phyloP scores from a whole-genome alignment of 1,284 basidiomycete species.

The Cryptococcus maquisensis region DNA sequence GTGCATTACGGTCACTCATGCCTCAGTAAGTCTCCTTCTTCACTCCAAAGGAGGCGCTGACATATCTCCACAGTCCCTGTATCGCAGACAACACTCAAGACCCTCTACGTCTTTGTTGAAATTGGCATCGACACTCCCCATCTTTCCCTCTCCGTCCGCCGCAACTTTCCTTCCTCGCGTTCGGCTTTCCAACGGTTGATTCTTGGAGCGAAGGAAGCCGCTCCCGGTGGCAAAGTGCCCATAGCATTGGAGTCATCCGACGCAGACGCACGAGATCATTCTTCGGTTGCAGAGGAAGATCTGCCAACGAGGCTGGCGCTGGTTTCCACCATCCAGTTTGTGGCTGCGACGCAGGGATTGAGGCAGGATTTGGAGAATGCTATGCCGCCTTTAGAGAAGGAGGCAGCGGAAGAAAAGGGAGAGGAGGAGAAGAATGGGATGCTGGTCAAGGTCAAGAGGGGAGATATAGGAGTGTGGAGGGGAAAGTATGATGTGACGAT shows the following conservation, averaged over 20 bases:
- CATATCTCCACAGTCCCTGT: slow-evolving; percentile 68
- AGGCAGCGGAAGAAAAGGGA: slow-evolving; percentile 12
- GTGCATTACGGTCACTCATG: slow-evolving; percentile 98
- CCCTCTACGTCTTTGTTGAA: slow-evolving; percentile 97
- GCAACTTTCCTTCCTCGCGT: slow-evolving; percentile 73
- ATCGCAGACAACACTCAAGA: slow-evolving; percentile 83
- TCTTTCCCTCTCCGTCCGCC: slow-evolving; percentile 73
- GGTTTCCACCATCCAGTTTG: slow-evolving; percentile 94
- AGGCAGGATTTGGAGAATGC: slow-evolving; percentile 63
- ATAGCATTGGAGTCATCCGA: slow-evolving; percentile 37
- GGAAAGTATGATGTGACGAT: slow-evolving; percentile 71
- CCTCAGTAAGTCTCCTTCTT: slow-evolving; percentile 60
- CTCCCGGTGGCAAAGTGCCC: slow-evolving; percentile 36
- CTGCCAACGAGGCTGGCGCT: slow-evolving; percentile 69
- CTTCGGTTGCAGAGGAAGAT: slow-evolving; percentile 4
- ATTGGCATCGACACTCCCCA: slow-evolving; percentile 80
- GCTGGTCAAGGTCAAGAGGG: slow-evolving; percentile 31
- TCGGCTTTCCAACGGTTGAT: slow-evolving; percentile 41
- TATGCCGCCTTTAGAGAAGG: slow-evolving; percentile 31
- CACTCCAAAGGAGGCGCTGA: neutral
- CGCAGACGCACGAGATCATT: slow-evolving; percentile 3
- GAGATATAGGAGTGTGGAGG: slow-evolving; percentile 47
- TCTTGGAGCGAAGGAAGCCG: slow-evolving; percentile 33
- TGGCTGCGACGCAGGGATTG: slow-evolving; percentile 79
- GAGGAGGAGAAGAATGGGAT: slow-evolving; percentile 19